Evolutionary conservation across 768 basidiomycete genomes (phyloP), one percentile per base, ranked within the genome.

Genomic region (Naganishia vaughanmartiniae): DNA sequence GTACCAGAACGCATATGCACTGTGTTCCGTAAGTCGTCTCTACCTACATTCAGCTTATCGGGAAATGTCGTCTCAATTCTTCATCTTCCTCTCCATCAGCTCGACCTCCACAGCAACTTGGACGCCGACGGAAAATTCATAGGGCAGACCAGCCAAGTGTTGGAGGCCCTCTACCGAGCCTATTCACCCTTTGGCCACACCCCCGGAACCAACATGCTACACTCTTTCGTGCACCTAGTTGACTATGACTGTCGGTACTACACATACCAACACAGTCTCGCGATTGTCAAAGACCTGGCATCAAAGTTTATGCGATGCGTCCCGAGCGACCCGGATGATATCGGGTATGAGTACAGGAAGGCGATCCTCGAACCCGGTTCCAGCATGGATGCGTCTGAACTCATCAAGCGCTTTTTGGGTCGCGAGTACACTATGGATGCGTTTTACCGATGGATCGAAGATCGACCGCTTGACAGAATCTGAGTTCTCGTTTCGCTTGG

Each of bases 181-280:
- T 26, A 55, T 15, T 24, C 21, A n/a, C 55, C 33, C 36, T 57
- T 56, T 24, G 36, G 42, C 12, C 26, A 68, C 30, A 57, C 30
- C 45, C 54, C 21, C 15, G 53, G 53, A 68, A 56, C 53, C 7
- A 36, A 45, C 39, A 46, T 57, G 34, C 67, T 39, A 28, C 54
- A 46, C 33, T 39, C 45, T 4, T 69, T 69, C 24, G 15, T 12
- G 15, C 68, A 69, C 24, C 68, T 69, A 1, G 46, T 30, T 19
- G 31, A 45, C 39, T 54, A 55, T 21, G 67, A 55, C 31, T 56
- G 34, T n/a, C 67, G 55, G 26, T 68, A 68, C 67, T 68, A 68
- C 21, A 31, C 34, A 9, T 68, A 68, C 54, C 28, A 56, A 12
- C 30, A 56, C 54, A 56, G 54, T 26, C 54, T 39, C 7, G 42